Percentiles rank a stretch among this genome's conserved stretches.
Conservation (phyloP, 2,329 filamentous ascomycete genomes). For the Lasiodiplodia sp. region DNA sequence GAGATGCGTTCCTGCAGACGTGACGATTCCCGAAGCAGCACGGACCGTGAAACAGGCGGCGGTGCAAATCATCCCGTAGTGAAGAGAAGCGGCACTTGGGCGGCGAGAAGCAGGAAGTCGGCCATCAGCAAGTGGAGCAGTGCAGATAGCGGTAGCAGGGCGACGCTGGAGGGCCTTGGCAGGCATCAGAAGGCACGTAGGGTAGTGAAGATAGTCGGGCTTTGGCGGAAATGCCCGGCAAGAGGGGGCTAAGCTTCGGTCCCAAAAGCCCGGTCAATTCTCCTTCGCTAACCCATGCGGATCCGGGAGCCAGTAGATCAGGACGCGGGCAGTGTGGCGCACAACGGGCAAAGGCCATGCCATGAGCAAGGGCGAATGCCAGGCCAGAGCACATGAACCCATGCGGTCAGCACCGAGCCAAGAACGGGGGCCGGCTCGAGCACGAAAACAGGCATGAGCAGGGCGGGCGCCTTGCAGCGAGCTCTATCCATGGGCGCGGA, state of each 20-base stretch:
- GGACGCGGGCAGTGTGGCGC: conserved; percentile 7
- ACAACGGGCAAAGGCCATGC: not conserved
- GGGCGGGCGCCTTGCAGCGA: conserved; percentile 5
- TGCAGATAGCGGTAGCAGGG: not conserved
- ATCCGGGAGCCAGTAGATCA: conserved; percentile 26
- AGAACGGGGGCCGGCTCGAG: not conserved
- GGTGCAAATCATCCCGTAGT: not conserved
- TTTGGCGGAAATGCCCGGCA: not conserved
- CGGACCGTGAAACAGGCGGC: not conserved
- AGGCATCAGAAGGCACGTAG: not conserved
- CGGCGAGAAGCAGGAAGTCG: not conserved
- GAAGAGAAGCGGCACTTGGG: not conserved
- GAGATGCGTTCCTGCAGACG: conserved; percentile 16
- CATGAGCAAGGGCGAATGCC: not conserved
- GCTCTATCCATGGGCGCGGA: not conserved
- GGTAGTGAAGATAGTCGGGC: not conserved
- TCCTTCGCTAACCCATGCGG: conserved; percentile 15
- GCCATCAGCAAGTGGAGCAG: not conserved
- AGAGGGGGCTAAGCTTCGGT: conserved; percentile 12
- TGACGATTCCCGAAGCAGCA: not conserved
- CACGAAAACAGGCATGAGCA: conserved; percentile 23
- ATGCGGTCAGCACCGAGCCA: not conserved
- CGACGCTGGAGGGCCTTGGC: not conserved
- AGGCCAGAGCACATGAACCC: not conserved
- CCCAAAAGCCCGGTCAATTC: conserved; percentile 12